Base-by-base conservation (phyloP, 179 eudicot species). In the Actinidia chinensis region DNA sequence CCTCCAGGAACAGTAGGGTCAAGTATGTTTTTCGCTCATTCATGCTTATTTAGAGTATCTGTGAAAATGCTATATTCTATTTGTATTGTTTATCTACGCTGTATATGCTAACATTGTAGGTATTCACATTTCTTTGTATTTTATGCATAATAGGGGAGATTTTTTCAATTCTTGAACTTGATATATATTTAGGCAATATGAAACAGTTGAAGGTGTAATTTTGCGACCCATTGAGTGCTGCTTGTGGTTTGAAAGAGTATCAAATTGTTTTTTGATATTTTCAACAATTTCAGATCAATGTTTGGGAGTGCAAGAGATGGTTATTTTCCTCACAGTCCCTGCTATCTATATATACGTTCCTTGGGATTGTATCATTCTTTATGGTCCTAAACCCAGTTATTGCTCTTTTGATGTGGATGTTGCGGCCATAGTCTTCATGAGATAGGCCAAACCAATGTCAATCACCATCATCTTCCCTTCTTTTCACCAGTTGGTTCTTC, bases 1-100 rank as follows among this genome's bases (percentile, higher is more conserved):
- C 82, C 42, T 36, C 81, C 23, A 77, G 81, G 83, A 88, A 81
- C 77, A 70, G 67, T 55, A 59, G 68, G 82, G 78, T 55, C 33
- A 59, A 15, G 61, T 71, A 71, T 52, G 63, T n/a, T 28, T 25
- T 14, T 70, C 12, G 5, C 14, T 70, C 22, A 36, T 69, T 25
- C 33, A 23, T 48, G 58, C 20, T 47, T 70, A 18, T 47, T 15
- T 70, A n/a, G 28, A n/a, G 72, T 4, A 68, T 50, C 25, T 3
- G 23, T 52, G 47, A 22, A 33, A 33, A 14, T 13, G 28, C 9
- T 46, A 43, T 68, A 65, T 13, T 52, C 68, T 63, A 3, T 22
- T 60, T 75, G 50, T 44, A 3, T 50, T 50, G 28, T n/a, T 58
- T 47, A 47, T 69, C 40, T 13, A 50, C 23, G 50, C 10, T 48